phyloP scores from a whole-genome alignment of 805 yeast species.

The Spathaspora sp. region DNA sequence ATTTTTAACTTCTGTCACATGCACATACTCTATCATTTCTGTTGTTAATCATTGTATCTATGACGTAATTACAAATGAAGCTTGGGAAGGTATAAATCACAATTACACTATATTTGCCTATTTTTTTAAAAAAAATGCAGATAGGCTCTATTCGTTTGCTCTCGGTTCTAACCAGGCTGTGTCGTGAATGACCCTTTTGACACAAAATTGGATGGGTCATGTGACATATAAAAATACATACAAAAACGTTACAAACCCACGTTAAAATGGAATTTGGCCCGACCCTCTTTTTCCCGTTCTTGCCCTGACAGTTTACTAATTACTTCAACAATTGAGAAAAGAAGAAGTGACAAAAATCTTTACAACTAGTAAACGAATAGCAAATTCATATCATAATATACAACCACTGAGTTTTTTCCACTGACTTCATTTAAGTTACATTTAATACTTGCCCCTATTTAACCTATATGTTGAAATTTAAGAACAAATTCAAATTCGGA shows the following conservation, averaged over 20 bases:
- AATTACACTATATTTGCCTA: background rate
- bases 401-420: background rate
- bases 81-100: background rate
- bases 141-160: background rate
- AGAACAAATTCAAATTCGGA: constrained; percentile 32
- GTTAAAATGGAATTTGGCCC: background rate
- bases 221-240: background rate
- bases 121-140: background rate
- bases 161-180: background rate
- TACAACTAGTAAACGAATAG: too few relatives aligned
- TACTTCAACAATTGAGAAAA: too few relatives aligned
- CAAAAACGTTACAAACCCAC: background rate
- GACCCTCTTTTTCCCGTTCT: background rate
- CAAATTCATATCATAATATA: too few relatives aligned
- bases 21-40: too few relatives aligned
- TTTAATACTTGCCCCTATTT: background rate
- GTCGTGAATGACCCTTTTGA: background rate
- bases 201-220: background rate
- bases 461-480: constrained; percentile 26
- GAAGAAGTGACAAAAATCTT: too few relatives aligned
- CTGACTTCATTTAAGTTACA: background rate
- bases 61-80: too few relatives aligned
- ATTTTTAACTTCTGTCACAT: too few relatives aligned
- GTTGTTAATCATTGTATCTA: too few relatives aligned
- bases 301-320: too few relatives aligned